phyloP scores from a whole-genome alignment of 1,139 yeast species.

The Kodamaea derodonti region DNA sequence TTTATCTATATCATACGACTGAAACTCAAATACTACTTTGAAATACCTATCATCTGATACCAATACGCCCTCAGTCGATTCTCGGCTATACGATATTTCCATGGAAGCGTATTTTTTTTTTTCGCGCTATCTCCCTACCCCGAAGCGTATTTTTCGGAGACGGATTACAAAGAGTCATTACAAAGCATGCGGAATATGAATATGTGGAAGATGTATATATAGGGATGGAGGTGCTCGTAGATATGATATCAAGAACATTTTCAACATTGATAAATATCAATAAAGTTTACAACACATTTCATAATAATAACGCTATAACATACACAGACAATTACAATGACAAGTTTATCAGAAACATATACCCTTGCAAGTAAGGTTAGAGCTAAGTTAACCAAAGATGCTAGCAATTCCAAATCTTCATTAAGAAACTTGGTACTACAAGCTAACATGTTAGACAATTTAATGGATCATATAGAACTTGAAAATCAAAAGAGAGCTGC shows the following conservation, averaged over 20 bases:
- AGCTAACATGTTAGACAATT: conserved; percentile 68
- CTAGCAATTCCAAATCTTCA: conserved; percentile 56
- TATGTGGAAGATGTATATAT: not conserved
- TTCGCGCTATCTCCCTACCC: not conserved
- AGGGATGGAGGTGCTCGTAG: not conserved
- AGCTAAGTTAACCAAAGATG: conserved; percentile 63
- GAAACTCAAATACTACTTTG: no score
- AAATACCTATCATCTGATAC: no score
- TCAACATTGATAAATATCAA: no score
- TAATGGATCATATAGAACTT: conserved; percentile 51
- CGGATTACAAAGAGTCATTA: not conserved
- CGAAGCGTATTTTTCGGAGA: not conserved
- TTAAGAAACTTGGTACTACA: conserved; percentile 65
- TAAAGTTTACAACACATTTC: not conserved
- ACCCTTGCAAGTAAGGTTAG: conserved; percentile 68
- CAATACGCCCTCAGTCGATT: no score
- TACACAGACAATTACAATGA: conserved; percentile 3
- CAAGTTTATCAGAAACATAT: conserved; percentile 56
- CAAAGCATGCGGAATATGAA: no score
- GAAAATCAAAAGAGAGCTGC: conserved; percentile 27
- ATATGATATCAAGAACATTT: no score
- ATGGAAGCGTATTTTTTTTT: not conserved
- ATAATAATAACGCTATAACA: not conserved
- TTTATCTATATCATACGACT: no score
- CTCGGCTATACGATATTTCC: not conserved